phyloP scores from a whole-genome alignment of 2,329 filamentous ascomycete species.

The Pseudogymnoascus sp. region DNA sequence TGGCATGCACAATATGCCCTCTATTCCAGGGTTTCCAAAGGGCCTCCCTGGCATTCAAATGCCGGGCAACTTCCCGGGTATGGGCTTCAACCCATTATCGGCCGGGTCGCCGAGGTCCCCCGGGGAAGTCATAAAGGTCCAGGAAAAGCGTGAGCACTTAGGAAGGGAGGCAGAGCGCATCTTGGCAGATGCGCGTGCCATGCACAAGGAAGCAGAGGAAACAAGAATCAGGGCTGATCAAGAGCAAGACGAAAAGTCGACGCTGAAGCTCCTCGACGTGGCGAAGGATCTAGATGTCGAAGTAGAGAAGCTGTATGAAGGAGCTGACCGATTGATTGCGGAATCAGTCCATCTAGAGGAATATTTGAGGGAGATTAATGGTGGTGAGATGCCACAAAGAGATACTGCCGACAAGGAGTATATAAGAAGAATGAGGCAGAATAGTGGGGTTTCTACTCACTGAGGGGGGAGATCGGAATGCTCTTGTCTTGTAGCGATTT shows the following conservation, averaged over 20 bases:
- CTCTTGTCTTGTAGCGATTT: neutral
- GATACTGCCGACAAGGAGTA: conserved; percentile 1
- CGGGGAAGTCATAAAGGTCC: neutral
- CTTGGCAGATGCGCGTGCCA: neutral
- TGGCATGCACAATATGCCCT: neutral
- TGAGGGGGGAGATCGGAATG: neutral
- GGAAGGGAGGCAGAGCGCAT: conserved; percentile 3
- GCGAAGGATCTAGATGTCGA: neutral
- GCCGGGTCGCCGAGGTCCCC: neutral
- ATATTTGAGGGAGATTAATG: neutral
- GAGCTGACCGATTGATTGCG: neutral
- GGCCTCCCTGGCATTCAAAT: neutral
- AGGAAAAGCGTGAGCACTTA: neutral
- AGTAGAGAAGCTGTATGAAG: conserved; percentile 3
- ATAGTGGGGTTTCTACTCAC: neutral
- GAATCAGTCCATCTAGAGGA: neutral
- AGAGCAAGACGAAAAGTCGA: neutral
- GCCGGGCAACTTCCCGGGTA: neutral
- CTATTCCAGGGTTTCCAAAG: neutral
- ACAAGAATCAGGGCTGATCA: conserved; percentile 1
- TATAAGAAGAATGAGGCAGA: conserved; percentile 1
- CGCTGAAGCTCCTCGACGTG: conserved; percentile 4
- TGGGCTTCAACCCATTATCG: neutral
- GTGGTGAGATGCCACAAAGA: neutral
- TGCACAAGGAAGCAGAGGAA: conserved; percentile 4